A percentile compares a stretch with the other conserved stretches of the same genome.
phyloP scores from a whole-genome alignment of 192 early-diverging fungal genomes.

The Thoreauomyces humboldtii region DNA sequence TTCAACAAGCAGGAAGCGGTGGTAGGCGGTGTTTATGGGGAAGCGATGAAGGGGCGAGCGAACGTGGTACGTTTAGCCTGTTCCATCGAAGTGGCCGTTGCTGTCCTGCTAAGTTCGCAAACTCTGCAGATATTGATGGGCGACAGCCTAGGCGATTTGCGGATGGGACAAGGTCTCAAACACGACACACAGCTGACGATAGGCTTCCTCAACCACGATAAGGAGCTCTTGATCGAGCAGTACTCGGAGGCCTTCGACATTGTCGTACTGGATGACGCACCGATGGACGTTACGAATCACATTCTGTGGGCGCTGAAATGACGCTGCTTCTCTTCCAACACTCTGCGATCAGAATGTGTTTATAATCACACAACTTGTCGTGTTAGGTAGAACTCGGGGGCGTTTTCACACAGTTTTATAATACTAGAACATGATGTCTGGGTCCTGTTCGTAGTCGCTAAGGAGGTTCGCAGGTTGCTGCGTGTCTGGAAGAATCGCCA shows the following conservation, averaged over 20 bases:
- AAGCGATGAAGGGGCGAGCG: constrained; percentile 32
- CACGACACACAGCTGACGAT: constrained; percentile 61
- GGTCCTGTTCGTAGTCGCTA: constrained; percentile 55
- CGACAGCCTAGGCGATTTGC: constrained; percentile 68
- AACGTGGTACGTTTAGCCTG: constrained; percentile 45
- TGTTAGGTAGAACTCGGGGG: no score
- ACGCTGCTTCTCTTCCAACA: no score
- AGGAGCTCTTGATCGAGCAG: constrained; percentile 43
- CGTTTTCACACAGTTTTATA: not conserved
- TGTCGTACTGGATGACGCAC: constrained; percentile 56
- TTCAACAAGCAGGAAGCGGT: constrained; percentile 70
- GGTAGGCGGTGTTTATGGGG: constrained; percentile 47
- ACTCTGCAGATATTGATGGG: constrained; percentile 59
- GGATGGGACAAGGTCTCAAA: constrained; percentile 61
- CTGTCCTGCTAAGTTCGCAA: no score
- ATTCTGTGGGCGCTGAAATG: not conserved
- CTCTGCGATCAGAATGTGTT: no score
- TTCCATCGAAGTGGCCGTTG: no score
- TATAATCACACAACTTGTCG: no score
- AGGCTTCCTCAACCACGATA: constrained; percentile 69
- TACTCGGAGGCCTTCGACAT: constrained; percentile 66
- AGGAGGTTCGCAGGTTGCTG: constrained; percentile 36
- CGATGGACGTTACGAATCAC: constrained; percentile 11
- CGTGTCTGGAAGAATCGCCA: no score
- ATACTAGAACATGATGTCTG: constrained; percentile 55